Base-by-base conservation (phyloP, 768 basidiomycete species). In the Chiua virens region DNA sequence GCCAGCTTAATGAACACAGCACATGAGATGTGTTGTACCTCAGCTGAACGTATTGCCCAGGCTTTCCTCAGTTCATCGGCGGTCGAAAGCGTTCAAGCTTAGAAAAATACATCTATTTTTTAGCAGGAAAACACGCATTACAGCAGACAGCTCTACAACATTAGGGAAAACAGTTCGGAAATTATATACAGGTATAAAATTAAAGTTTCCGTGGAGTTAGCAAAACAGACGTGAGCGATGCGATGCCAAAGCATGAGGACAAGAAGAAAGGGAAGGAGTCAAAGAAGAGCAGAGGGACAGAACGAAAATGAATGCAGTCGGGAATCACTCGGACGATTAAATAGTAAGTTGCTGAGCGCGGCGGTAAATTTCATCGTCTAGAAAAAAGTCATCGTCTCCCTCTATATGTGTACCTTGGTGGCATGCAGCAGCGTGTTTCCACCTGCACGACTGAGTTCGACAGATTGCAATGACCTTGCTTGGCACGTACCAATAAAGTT, bases 381-480 rank as follows among this genome's bases (percentile, higher is more conserved):
- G 68, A 59, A 78, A 86, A 51, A 79, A 71, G 62, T 84, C 79
- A 47, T 72, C 61, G 52, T 89, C 85, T 27, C 83, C 85, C 3
- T 69, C 65, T 44, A 86, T 66, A 17, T 70, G 74, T 6, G 78
- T 77, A 17, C 79, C 77, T 47, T 79, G 79, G 61, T 92, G 90
- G 58, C 90, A 92, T 17, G 78, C 58, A 1, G 87, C 87, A 25
- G 89, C 90, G 60, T 92, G 90, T 67, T 92, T 89, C 86, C 86
- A 89, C 87, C 85, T 86, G 45, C 18, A 17, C 18, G 27, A 42
- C 42, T 58, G 47, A 62, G 59, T 47, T 46, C 14, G 32, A 30
- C 10, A 20, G 25, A 38, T 13, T 17, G 23, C 45, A 22, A 18
- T 36, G 41, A 49, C 48, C 38, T 32, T 23, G 40, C 41, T 18